Percentiles rank a stretch among this genome's conserved stretches.
phyloP scores from a whole-genome alignment of 768 basidiomycete genomes.

The Chalciporus chontae region DNA sequence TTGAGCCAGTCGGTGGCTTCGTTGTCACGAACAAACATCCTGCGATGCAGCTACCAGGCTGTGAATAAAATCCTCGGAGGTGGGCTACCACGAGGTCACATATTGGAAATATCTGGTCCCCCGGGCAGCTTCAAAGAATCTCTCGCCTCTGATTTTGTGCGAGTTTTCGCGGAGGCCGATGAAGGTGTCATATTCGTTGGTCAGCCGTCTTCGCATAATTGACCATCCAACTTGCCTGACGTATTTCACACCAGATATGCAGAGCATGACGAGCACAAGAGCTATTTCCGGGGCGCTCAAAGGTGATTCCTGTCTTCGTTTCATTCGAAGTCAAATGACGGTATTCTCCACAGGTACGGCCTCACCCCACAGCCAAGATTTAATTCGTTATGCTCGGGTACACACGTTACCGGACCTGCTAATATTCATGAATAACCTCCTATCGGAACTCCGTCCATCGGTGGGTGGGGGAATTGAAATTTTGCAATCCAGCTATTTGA shows the following conservation, averaged over 20 bases:
- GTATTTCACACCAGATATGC: slow-evolving; percentile 38
- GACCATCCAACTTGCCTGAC: slow-evolving; percentile 2
- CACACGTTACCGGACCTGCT: slow-evolving; percentile 53
- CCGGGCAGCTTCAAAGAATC: slow-evolving; percentile 67
- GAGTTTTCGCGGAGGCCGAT: slow-evolving; percentile 43
- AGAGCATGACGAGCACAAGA: slow-evolving; percentile 42
- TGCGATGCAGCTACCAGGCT: slow-evolving; percentile 36
- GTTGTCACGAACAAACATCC: slow-evolving; percentile 22
- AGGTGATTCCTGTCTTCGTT: slow-evolving; percentile 17
- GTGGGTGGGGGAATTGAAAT: slow-evolving; percentile 35
- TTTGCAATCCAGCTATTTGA: slow-evolving; percentile 9
- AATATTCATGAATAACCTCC: slow-evolving; percentile 54
- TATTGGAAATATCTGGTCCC: slow-evolving; percentile 74
- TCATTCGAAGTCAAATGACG: slow-evolving; percentile 7
- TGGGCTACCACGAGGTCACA: slow-evolving; percentile 56
- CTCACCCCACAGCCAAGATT: slow-evolving; percentile 26
- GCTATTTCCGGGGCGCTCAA: slow-evolving; percentile 30
- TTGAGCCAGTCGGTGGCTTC: slow-evolving; percentile 59
- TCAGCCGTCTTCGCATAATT: slow-evolving; percentile 26
- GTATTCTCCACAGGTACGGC: slow-evolving; percentile 39
- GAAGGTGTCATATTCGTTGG: slow-evolving; percentile 65
- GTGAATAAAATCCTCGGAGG: slow-evolving; percentile 61
- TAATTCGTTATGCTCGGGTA: slow-evolving; percentile 30
- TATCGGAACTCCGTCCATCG: slow-evolving; percentile 44
- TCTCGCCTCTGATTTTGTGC: slow-evolving; percentile 48